phyloP scores from a whole-genome alignment of 140 eudicot species.

The Senecio squalidus region DNA sequence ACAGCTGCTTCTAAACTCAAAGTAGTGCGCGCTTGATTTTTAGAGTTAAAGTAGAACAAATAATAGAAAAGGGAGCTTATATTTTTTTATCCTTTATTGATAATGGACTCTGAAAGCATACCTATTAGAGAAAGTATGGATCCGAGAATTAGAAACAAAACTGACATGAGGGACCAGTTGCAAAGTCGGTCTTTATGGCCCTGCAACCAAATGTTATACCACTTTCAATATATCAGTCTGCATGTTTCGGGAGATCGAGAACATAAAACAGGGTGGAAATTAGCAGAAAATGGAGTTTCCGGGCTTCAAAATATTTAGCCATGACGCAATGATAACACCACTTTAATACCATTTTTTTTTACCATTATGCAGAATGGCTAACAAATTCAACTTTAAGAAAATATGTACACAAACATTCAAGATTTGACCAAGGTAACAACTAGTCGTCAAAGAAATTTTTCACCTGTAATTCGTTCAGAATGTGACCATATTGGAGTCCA shows the following conservation, averaged over 20 bases:
- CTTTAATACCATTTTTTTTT: not conserved
- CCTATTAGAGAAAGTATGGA: constrained; percentile 48
- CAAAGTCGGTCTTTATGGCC: constrained; percentile 65
- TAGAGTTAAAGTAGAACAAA: not conserved
- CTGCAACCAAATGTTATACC: constrained; percentile 30
- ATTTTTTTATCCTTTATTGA: not conserved
- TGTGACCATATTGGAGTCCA: constrained; percentile 79
- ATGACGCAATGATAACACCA: not conserved
- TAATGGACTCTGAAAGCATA: constrained; percentile 30
- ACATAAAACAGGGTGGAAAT: constrained; percentile 8
- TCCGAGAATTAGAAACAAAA: constrained; percentile 43
- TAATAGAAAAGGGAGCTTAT: not conserved
- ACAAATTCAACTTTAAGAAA: constrained; percentile 1
- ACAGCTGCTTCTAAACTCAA: not conserved
- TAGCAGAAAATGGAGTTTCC: not conserved
- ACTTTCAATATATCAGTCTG: constrained; percentile 6
- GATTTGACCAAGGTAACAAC: not conserved
- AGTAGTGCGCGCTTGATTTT: not conserved
- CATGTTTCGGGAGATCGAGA: not conserved
- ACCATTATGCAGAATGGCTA: not conserved
- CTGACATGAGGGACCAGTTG: constrained; percentile 52
- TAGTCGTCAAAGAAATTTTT: constrained; percentile 1
- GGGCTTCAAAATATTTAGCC: not conserved
- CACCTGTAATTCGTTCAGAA: constrained; percentile 58
- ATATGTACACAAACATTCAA: not conserved